These are phyloP conservation scores for Xylaria venustula DNA, from an alignment of 495 filamentous ascomycete species.

Conservation along the genomic window DNA sequence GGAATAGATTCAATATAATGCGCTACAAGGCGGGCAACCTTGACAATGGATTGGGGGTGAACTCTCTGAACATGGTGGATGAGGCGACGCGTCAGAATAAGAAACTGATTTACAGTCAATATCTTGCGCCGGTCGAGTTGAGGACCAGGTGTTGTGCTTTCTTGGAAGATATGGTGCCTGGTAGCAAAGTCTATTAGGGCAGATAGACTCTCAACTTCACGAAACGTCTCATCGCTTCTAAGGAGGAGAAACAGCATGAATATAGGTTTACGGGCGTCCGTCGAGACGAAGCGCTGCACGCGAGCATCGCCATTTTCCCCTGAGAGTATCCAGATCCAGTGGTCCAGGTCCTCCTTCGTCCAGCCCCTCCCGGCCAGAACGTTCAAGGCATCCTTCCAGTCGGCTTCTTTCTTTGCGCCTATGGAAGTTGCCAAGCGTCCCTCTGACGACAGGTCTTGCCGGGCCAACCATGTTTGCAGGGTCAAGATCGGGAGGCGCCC, in stretches of 20 bases:
- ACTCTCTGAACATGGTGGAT: conserved; percentile 27
- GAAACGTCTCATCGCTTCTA: conserved; percentile 29
- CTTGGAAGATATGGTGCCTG: conserved; percentile 26
- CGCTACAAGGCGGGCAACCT: conserved; percentile 32
- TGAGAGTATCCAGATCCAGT: conserved; percentile 45
- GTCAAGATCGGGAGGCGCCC: conserved; percentile 34
- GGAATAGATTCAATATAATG: conserved; percentile 34
- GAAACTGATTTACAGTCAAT: conserved; percentile 30
- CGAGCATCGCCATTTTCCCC: conserved; percentile 31
- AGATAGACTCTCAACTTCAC: conserved; percentile 23
- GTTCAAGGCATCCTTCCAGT: conserved; percentile 31
- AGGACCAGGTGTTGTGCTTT: not conserved
- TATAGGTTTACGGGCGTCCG: conserved; percentile 33
- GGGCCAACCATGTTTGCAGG: conserved; percentile 30
- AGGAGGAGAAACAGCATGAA: conserved; percentile 38
- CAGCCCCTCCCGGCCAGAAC: conserved; percentile 24
- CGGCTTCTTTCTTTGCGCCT: conserved; percentile 15
- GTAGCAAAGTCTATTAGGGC: conserved; percentile 32
- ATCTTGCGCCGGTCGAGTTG: not conserved
- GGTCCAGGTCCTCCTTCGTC: conserved; percentile 27
- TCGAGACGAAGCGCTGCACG: conserved; percentile 33
- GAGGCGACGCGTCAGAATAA: conserved; percentile 32
- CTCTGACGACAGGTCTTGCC: conserved; percentile 21
- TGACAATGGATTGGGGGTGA: conserved; percentile 34
- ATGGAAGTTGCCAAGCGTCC: conserved; percentile 15